Percentiles rank a stretch among this genome's conserved stretches.
Evolutionary conservation across 495 filamentous ascomycete species (phyloP).

Genomic region (Massariosphaeria phaeospora): DNA sequence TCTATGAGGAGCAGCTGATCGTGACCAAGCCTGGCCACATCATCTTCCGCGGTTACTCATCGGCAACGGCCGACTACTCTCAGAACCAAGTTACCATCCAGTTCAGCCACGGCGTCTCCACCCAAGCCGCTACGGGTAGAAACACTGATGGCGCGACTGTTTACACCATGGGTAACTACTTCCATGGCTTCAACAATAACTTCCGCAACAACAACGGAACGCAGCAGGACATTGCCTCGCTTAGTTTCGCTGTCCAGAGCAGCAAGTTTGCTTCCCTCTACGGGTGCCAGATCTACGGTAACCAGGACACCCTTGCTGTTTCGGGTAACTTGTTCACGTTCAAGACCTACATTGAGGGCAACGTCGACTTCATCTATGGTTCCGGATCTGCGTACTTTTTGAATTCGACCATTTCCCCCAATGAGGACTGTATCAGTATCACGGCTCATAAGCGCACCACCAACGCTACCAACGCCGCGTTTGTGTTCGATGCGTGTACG

Average conservation of each 20-base stretch:
- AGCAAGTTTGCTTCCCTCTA: constrained; percentile 28
- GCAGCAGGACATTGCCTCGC: constrained; percentile 28
- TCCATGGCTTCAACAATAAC: constrained; percentile 1
- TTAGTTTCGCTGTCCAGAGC: constrained; percentile 35
- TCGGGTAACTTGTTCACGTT: neutral
- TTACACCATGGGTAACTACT: constrained; percentile 2
- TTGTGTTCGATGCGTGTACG: constrained; percentile 40
- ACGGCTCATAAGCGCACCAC: constrained; percentile 36
- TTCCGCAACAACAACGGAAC: constrained; percentile 1
- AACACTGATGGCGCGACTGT: constrained; percentile 36
- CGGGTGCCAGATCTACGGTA: neutral
- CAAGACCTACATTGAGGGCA: neutral
- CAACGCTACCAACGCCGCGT: constrained; percentile 31
- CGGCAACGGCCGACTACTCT: constrained; percentile 26
- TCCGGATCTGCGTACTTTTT: constrained; percentile 35
- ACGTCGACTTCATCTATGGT: constrained; percentile 1
- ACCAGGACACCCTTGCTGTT: constrained; percentile 1
- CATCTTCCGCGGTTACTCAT: constrained; percentile 37
- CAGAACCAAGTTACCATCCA: constrained; percentile 32
- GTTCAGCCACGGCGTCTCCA: constrained; percentile 33
- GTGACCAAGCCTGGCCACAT: constrained; percentile 34
- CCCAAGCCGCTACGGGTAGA: constrained; percentile 28
- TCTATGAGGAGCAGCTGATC: constrained; percentile 37
- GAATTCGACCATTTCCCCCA: constrained; percentile 35
- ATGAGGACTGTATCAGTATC: constrained; percentile 32